Evolutionary conservation across 441 rosid species (phyloP), one percentile per base, ranked within the genome.

Genomic region (Omphalea diandra): DNA sequence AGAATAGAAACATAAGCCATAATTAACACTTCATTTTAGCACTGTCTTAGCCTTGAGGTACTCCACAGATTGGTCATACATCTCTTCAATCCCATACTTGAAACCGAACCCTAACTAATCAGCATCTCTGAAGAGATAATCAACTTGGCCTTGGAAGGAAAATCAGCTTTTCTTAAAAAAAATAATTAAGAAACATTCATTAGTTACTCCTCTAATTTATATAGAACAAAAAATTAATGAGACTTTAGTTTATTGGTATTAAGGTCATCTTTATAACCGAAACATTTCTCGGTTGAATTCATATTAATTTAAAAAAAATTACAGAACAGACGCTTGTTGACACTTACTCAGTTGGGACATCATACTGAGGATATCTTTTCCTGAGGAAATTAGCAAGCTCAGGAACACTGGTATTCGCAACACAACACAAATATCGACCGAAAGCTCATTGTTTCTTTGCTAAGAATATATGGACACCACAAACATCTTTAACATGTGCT

Each of bases 381-480:
- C 60, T 77, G 67, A 91, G 89, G 84, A 90, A 83, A 73, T 72
- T 72, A 7, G 93, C 89, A 36, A 87, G 80, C 73, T 82, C 83
- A 14, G 88, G 86, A 68, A 90, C 81, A 78, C 87, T 83, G 69
- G 97, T 78, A 70, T 91, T 94, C 38, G 63, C 73, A 71, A 82
- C 79, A 74, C 90, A 86, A 56, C 96, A 91, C 35, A 89, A 78
- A 72, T 88, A 93, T n/a, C 98, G 88, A 61, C 94, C 98, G 3
- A 88, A 87, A 63, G 94, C 88, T 15, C 93, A 81, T 80, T 83
- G 86, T 76, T 88, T 91, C 82, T 94, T 91, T 0, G 94, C 97
- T 67, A 91, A 56, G 65, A 91, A 94, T 49, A 87, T n/a, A 78
- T 94, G 98, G 3, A 95, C 95, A 0, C 87, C 86, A 70, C 93